phyloP scores from a whole-genome alignment of 2,329 filamentous ascomycete species.

The Aspergillus candidus region DNA sequence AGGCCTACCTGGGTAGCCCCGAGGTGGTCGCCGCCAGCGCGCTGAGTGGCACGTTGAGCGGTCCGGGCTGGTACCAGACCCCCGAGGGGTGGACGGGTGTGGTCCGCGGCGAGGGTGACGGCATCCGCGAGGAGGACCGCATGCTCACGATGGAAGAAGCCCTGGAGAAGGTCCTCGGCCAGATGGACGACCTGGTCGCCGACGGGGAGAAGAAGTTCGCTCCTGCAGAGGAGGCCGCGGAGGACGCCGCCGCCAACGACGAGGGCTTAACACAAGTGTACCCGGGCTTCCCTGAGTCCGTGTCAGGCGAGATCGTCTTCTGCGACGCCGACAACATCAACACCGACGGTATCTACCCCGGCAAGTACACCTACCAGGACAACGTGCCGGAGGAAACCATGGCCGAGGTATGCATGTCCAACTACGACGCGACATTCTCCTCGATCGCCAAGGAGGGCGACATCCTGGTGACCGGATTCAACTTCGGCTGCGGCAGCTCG shows the following conservation, averaged over 20 bases:
- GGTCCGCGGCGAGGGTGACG: conserved; percentile 65
- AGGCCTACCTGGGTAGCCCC: conserved; percentile 81
- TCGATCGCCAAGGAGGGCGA: conserved; percentile 61
- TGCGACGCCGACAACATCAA: conserved; percentile 82
- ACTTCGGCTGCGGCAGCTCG: conserved; percentile 78
- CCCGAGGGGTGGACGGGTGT: conserved; percentile 59
- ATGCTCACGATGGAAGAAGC: conserved; percentile 63
- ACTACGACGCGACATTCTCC: conserved; percentile 74
- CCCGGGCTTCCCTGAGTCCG: conserved; percentile 77
- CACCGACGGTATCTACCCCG: conserved; percentile 88
- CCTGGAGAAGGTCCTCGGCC: conserved; percentile 62
- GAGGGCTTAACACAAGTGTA: conserved; percentile 58
- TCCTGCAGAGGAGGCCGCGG: conserved; percentile 15
- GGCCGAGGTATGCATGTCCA: conserved; percentile 87
- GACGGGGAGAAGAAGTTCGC: conserved; percentile 46
- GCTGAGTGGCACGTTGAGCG: conserved; percentile 49
- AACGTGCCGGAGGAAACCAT: conserved; percentile 69
- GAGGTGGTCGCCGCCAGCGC: conserved; percentile 91
- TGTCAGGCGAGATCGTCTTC: conserved; percentile 82
- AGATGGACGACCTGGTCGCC: conserved; percentile 60
- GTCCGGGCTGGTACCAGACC: conserved; percentile 71
- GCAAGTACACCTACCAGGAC: conserved; percentile 90
- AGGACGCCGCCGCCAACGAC: conserved; percentile 9
- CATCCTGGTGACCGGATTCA: conserved; percentile 78
- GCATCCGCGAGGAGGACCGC: conserved; percentile 57